Percentiles rank a stretch among this genome's conserved stretches.
Conservation (phyloP, 1,284 basidiomycete genomes). For the Tilletia horrida region DNA sequence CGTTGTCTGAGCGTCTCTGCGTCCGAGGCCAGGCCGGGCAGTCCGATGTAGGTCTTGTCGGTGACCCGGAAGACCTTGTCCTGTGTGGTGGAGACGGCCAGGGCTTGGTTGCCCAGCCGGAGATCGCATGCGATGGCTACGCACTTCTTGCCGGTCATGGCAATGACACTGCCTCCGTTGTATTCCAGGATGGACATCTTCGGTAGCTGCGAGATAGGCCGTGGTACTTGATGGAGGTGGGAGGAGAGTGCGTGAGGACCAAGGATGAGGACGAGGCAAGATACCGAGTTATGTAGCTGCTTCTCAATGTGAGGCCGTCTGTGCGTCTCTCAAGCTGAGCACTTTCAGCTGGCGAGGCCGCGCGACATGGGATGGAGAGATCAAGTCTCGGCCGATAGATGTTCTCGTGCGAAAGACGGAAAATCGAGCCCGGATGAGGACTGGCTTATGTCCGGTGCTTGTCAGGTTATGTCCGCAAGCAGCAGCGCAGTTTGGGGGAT, state of each 20-base stretch:
- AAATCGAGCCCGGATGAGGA: no score
- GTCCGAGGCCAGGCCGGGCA: slow-evolving; percentile 90
- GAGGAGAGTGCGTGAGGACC: background rate
- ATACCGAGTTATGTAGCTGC: no score
- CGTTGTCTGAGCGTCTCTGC: slow-evolving; percentile 73
- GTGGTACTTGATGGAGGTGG: background rate
- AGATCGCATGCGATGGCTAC: slow-evolving; percentile 97
- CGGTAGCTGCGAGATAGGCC: slow-evolving; percentile 14
- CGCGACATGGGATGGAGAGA: no score
- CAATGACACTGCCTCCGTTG: slow-evolving; percentile 95
- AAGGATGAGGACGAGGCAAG: background rate
- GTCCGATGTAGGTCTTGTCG: slow-evolving; percentile 85
- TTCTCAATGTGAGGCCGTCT: no score
- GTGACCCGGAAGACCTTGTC: slow-evolving; percentile 95
- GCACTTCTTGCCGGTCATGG: slow-evolving; percentile 98
- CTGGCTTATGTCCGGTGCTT: no score
- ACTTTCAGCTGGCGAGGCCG: no score
- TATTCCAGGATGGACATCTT: slow-evolving; percentile 62
- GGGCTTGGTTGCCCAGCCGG: slow-evolving; percentile 81
- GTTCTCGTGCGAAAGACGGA: no score
- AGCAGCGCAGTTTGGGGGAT: no score
- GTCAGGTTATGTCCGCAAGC: no score
- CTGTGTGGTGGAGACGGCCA: slow-evolving; percentile 86
- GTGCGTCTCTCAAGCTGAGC: no score
- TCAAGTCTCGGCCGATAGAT: no score